phyloP scores from a whole-genome alignment of 1,284 basidiomycete genomes.

The Anthracocystis walkeri region DNA sequence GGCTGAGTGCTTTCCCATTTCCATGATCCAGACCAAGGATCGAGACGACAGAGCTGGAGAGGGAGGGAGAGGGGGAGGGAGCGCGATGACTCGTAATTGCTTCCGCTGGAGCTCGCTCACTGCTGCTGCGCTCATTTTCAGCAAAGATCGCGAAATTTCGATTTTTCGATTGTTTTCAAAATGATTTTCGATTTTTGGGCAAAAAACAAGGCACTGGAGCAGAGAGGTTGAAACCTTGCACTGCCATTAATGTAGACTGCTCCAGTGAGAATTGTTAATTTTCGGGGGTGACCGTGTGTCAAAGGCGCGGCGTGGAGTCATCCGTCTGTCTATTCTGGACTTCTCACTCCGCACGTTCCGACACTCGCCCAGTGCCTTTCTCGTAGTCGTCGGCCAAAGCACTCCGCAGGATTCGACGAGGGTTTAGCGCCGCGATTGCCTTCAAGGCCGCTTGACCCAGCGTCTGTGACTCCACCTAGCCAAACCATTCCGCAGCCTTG shows the following conservation, averaged over 20 bases:
- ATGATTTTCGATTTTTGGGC: too few species aligned
- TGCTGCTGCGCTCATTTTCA: conserved; percentile 2
- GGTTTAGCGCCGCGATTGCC: conserved; percentile 32
- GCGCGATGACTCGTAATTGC: conserved; percentile 9
- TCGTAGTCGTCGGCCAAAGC: conserved; percentile 1
- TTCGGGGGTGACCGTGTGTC: conserved; percentile 3
- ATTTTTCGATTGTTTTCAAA: background rate
- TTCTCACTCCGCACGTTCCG: background rate
- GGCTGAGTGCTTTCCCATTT: background rate
- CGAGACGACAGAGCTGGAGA: background rate
- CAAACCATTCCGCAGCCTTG: background rate
- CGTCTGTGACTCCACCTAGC: conserved; percentile 1
- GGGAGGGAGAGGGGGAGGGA: background rate
- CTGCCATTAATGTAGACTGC: background rate
- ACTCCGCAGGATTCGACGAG: background rate
- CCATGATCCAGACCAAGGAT: conserved; percentile 3
- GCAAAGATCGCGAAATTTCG: conserved; percentile 32
- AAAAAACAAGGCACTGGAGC: background rate
- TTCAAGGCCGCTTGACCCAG: conserved; percentile 22
- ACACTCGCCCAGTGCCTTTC: conserved; percentile 2
- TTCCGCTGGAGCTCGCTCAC: background rate
- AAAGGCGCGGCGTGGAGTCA: conserved; percentile 39
- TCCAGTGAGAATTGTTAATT: conserved; percentile 2
- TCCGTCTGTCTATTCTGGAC: conserved; percentile 25
- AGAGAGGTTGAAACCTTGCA: background rate